phyloP scores from a whole-genome alignment of 441 rosid genomes.

The Populus hybrid region DNA sequence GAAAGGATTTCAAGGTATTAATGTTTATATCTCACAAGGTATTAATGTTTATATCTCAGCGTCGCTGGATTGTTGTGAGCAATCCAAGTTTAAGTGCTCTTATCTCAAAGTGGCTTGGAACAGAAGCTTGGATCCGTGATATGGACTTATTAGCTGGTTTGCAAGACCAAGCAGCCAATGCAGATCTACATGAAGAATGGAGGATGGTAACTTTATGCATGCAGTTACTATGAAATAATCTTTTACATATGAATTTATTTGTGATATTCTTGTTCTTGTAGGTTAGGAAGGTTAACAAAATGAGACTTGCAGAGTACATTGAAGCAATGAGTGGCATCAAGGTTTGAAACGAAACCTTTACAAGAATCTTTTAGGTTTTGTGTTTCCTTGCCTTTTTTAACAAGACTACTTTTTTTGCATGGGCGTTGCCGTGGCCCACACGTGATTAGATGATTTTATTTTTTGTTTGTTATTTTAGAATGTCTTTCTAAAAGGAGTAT shows the following conservation, averaged over 20 bases:
- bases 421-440: background rate
- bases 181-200: conserved; percentile 44
- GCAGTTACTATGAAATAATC: conserved; percentile 11
- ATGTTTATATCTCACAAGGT: conserved; percentile 18
- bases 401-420: background rate
- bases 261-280: conserved; percentile 18
- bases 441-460: background rate
- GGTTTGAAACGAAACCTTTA: conserved; percentile 29
- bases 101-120: conserved; percentile 35
- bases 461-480: too few relatives aligned
- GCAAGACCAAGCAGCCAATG: conserved; percentile 39
- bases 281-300: conserved; percentile 51
- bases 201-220: conserved; percentile 37
- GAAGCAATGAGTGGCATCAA: conserved; percentile 57
- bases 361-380: background rate
- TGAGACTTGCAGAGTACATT: conserved; percentile 57
- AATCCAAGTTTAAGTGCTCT: conserved; percentile 30
- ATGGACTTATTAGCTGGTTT: conserved; percentile 48
- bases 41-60: conserved; percentile 21
- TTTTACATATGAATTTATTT: conserved; percentile 8
- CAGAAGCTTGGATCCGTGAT: conserved; percentile 39
- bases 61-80: conserved; percentile 38
- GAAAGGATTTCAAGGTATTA: conserved; percentile 8
- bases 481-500: background rate
- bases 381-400: conserved; percentile 3